phyloP scores from a whole-genome alignment of 495 filamentous ascomycete species.

The Hypoxylon intermedium region DNA sequence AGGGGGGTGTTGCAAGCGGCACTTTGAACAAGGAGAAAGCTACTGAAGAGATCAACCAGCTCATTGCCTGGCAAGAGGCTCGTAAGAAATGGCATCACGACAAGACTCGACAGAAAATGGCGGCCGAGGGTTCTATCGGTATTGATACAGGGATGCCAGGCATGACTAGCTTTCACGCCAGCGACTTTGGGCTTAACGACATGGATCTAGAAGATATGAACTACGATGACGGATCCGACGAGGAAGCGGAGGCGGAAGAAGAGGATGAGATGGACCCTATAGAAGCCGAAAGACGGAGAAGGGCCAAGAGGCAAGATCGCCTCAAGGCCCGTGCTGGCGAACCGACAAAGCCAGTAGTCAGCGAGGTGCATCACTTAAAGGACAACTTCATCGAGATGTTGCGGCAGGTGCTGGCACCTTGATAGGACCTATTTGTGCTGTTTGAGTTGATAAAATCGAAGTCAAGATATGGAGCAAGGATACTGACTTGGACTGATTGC shows the following conservation, averaged over 20 bases:
- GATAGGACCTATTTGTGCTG: constrained; percentile 17
- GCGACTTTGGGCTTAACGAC: constrained; percentile 88
- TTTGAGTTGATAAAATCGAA: not conserved
- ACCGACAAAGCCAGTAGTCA: constrained; percentile 81
- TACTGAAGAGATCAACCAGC: constrained; percentile 78
- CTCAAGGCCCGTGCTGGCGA: constrained; percentile 86
- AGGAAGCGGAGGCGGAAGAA: constrained; percentile 73
- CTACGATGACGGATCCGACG: constrained; percentile 74
- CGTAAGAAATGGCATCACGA: constrained; percentile 96
- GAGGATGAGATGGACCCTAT: constrained; percentile 86
- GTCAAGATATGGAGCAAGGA: constrained; percentile 6
- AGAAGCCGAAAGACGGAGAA: constrained; percentile 77
- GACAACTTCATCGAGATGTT: constrained; percentile 84
- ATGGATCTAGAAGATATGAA: constrained; percentile 85
- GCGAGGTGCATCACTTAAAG: constrained; percentile 77
- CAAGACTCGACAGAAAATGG: constrained; percentile 99
- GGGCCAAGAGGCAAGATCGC: constrained; percentile 76
- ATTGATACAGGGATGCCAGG: constrained; percentile 51
- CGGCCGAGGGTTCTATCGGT: constrained; percentile 69
- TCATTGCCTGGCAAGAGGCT: constrained; percentile 93
- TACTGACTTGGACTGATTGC: constrained; percentile 10
- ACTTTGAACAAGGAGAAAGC: constrained; percentile 73
- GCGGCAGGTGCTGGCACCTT: constrained; percentile 83
- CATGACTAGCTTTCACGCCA: constrained; percentile 66
- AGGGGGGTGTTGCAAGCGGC: constrained; percentile 71